Evolutionary conservation across 345 rosid species (phyloP).

Genomic region (Corchorus olitorius): DNA sequence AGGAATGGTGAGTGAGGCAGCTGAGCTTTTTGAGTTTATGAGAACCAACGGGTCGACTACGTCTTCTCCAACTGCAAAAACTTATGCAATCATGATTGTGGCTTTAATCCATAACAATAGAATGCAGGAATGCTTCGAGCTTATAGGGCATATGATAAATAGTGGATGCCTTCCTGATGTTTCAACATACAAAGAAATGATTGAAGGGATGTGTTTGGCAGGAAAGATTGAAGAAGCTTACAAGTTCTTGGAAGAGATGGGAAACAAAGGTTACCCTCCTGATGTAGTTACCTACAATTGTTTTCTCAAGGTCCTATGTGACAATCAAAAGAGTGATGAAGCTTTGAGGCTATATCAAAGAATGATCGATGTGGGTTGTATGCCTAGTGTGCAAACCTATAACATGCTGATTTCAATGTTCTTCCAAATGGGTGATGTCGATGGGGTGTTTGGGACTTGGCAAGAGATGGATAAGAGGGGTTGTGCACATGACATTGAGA

Average conservation of each 20-base stretch:
- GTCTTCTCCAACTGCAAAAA: slow-evolving; percentile 89
- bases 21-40: slow-evolving; percentile 82
- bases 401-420: slow-evolving; percentile 85
- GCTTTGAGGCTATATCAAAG: slow-evolving; percentile 65
- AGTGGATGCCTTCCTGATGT: slow-evolving; percentile 93
- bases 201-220: slow-evolving; percentile 79
- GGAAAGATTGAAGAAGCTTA: slow-evolving; percentile 82
- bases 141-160: slow-evolving; percentile 70
- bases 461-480: slow-evolving; percentile 70
- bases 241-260: slow-evolving; percentile 80
- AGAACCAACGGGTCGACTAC: slow-evolving; percentile 71
- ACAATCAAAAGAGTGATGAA: slow-evolving; percentile 60
- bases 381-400: slow-evolving; percentile 85
- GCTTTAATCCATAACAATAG: slow-evolving; percentile 64
- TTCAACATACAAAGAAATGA: slow-evolving; percentile 74
- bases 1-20: slow-evolving; percentile 79
- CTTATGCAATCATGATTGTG: slow-evolving; percentile 70
- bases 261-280: slow-evolving; percentile 79
- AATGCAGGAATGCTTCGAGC: slow-evolving; percentile 64
- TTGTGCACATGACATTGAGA: slow-evolving; percentile 64
- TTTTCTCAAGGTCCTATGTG: slow-evolving; percentile 85
- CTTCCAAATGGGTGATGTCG: slow-evolving; percentile 65
- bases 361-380: slow-evolving; percentile 68
- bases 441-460: slow-evolving; percentile 81
- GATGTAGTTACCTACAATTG: slow-evolving; percentile 90